These are phyloP conservation scores for Pyrus betulifolia DNA, from an alignment of 306 rosid genomes.

Conservation along the genomic window DNA sequence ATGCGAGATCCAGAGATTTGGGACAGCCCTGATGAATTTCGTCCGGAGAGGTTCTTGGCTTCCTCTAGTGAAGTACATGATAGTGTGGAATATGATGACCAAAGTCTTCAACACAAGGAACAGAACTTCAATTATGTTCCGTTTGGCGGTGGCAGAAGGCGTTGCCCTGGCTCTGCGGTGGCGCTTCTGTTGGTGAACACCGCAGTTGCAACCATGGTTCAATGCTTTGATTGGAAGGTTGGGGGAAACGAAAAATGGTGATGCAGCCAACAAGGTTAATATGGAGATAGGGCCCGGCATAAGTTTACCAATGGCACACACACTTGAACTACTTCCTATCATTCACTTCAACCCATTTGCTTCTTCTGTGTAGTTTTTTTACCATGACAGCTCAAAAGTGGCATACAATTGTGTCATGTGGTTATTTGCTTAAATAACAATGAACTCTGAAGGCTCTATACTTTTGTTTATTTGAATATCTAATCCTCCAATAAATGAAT, in stretches of 20 bases:
- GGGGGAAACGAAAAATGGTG: conserved; percentile 22
- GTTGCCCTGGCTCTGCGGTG: conserved; percentile 37
- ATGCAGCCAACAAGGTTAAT: conserved; percentile 19
- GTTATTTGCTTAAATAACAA: too few relatives aligned
- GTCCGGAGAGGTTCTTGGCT: conserved; percentile 37
- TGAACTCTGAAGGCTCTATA: too few relatives aligned
- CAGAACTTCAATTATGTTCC: conserved; percentile 31
- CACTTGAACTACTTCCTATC: conserved; percentile 7
- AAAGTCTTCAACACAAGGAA: background rate
- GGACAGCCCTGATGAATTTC: conserved; percentile 35
- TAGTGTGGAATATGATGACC: background rate
- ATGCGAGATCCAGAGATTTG: conserved; percentile 41
- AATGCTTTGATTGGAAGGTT: conserved; percentile 54
- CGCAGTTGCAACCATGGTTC: conserved; percentile 39
- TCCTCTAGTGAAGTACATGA: background rate
- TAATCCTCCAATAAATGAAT: too few relatives aligned
- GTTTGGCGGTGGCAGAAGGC: conserved; percentile 46
- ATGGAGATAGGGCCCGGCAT: conserved; percentile 41
- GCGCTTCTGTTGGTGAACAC: conserved; percentile 28
- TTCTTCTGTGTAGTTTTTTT: background rate
- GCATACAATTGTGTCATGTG: background rate
- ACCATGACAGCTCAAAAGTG: background rate
- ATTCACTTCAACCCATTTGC: conserved; percentile 17
- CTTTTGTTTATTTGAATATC: too few relatives aligned
- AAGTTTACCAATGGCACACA: conserved; percentile 35